Evolutionary conservation across 495 filamentous ascomycete species (phyloP).

Genomic region (Lophiotrema nucula): DNA sequence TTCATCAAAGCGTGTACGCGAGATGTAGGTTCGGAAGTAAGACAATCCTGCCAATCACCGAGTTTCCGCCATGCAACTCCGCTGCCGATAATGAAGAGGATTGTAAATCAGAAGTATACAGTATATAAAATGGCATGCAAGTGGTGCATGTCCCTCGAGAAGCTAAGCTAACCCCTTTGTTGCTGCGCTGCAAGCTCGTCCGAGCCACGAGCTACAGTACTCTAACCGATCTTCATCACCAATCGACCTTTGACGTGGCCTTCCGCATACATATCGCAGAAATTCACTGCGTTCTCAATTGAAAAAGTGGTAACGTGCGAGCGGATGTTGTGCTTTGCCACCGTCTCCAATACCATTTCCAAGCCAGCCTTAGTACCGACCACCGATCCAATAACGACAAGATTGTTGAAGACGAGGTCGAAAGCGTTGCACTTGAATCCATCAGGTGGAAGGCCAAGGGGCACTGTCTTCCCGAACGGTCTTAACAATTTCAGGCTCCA

Average conservation of each 20-base stretch:
- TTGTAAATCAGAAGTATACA: too few species aligned
- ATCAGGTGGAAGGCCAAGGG: conserved; percentile 1
- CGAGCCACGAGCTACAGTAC: too few species aligned
- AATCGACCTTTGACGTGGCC: conserved; percentile 14
- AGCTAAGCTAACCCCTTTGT: too few species aligned
- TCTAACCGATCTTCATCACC: conserved; percentile 8
- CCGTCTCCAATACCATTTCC: conserved; percentile 8
- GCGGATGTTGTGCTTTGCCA: not conserved
- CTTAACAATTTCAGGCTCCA: conserved; percentile 14
- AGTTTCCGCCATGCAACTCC: too few species aligned
- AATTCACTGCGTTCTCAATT: conserved; percentile 3
- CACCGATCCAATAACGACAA: conserved; percentile 4
- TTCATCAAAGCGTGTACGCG: too few species aligned
- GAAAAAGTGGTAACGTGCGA: not conserved
- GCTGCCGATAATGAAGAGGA: too few species aligned
- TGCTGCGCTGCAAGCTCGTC: too few species aligned
- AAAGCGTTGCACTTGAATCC: conserved; percentile 12
- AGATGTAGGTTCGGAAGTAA: too few species aligned
- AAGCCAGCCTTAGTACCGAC: conserved; percentile 2
- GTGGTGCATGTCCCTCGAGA: too few species aligned
- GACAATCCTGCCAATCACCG: too few species aligned
- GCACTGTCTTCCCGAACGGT: conserved; percentile 3
- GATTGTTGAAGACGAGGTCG: conserved; percentile 6
- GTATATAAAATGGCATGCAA: too few species aligned
- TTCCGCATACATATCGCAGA: conserved; percentile 16